A percentile compares a stretch with the other conserved stretches of the same genome.
phyloP scores from a whole-genome alignment of 2,329 filamentous ascomycete genomes.

The Sclerotinia nivalis region DNA sequence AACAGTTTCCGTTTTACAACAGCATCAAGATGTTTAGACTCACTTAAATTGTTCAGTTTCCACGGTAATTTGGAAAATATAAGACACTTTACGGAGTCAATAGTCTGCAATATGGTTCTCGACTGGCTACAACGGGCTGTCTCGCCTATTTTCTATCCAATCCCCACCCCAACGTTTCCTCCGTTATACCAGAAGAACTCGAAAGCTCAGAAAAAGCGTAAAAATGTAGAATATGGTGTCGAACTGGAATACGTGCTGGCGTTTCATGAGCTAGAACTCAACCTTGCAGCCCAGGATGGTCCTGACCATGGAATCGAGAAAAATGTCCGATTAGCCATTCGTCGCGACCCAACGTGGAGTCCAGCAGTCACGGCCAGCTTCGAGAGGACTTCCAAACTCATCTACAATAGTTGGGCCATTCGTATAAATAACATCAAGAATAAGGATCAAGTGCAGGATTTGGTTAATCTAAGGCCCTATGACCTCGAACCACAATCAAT shows the following conservation, averaged over 20 bases:
- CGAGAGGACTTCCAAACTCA: conserved; percentile 19
- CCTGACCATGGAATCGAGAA: conserved; percentile 22
- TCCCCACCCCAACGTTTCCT: background rate
- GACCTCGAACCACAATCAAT: conserved; percentile 29
- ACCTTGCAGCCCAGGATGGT: conserved; percentile 14
- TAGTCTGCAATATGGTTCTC: conserved; percentile 2
- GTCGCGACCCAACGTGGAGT: conserved; percentile 25
- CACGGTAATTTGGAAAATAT: background rate
- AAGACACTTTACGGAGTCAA: background rate
- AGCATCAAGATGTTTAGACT: background rate
- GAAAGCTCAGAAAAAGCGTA: background rate
- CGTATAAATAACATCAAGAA: background rate
- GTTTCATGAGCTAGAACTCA: conserved; percentile 31
- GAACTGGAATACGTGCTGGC: conserved; percentile 36
- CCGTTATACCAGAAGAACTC: background rate
- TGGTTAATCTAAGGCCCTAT: conserved; percentile 21
- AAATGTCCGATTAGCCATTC: conserved; percentile 23
- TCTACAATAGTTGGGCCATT: conserved; percentile 34
- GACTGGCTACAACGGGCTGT: background rate
- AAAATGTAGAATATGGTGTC: conserved; percentile 29
- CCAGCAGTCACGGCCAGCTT: background rate
- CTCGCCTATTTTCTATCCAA: background rate
- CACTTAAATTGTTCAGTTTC: background rate
- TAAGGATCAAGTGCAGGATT: background rate
- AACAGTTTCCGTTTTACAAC: background rate